Percentiles rank a stretch among this genome's conserved stretches.
phyloP scores from a whole-genome alignment of 441 rosid species.

The Rhodomyrtus psidioides region DNA sequence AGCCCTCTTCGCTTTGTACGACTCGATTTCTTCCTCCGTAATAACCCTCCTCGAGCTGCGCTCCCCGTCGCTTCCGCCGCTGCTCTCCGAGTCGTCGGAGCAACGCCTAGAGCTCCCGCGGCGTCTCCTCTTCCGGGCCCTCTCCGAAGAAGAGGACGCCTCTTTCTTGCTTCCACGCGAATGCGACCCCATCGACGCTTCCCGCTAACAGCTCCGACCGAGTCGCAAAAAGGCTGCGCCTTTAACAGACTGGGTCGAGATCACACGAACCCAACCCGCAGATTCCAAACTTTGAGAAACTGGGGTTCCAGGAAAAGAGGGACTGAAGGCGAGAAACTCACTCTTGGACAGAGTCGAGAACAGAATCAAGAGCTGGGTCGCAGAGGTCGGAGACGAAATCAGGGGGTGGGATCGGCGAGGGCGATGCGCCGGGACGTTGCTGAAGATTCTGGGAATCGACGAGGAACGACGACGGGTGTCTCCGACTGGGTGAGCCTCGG shows the following conservation, averaged over 20 bases:
- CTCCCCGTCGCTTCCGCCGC: background rate
- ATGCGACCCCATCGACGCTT: background rate
- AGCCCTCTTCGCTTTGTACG: background rate
- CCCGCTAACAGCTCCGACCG: background rate
- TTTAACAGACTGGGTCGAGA: no score
- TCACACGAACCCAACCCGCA: no score
- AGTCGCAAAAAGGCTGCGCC: no score
- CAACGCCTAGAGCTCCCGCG: no score
- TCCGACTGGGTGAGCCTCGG: conserved; percentile 35
- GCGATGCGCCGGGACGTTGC: conserved; percentile 37
- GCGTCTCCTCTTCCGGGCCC: background rate
- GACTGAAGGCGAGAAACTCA: background rate
- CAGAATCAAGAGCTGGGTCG: conserved; percentile 48
- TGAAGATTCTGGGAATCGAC: conserved; percentile 48
- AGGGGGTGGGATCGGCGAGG: conserved; percentile 38
- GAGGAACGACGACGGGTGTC: conserved; percentile 36
- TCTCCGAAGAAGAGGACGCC: background rate
- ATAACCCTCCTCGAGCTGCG: background rate
- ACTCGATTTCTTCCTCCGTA: background rate
- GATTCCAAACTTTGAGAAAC: background rate
- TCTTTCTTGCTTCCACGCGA: background rate
- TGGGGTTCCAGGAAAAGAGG: background rate
- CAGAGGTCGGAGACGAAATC: conserved; percentile 54
- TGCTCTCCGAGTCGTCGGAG: no score
- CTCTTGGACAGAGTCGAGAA: conserved; percentile 56